phyloP scores from a whole-genome alignment of 2,329 filamentous ascomycete genomes.

The Hymenoscyphus repandus region DNA sequence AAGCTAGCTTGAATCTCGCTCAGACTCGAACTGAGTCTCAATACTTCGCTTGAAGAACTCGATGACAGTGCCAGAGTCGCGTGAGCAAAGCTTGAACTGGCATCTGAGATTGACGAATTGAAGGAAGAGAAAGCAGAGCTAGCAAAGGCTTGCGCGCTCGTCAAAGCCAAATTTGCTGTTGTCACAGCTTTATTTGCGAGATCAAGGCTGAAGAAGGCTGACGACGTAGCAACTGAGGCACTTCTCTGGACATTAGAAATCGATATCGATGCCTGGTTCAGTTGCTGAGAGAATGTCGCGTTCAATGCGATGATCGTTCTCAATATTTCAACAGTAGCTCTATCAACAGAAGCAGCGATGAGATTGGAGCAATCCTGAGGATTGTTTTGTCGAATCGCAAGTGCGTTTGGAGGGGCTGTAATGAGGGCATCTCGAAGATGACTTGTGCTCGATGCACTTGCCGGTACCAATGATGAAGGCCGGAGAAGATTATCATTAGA shows the following conservation, averaged over 20 bases:
- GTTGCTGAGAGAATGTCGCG: slow-evolving; percentile 19
- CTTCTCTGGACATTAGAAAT: slow-evolving; percentile 12
- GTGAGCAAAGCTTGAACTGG: too few relatives aligned
- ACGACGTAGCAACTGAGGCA: slow-evolving; percentile 13
- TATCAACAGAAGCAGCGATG: slow-evolving; percentile 16
- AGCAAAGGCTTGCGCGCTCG: slow-evolving; percentile 6
- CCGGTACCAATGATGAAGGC: neutral
- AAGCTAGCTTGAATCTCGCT: slow-evolving; percentile 11
- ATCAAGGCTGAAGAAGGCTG: slow-evolving; percentile 13
- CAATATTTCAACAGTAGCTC: slow-evolving; percentile 18
- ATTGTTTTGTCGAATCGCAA: slow-evolving; percentile 17
- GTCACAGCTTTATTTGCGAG: slow-evolving; percentile 10
- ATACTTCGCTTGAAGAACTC: slow-evolving; percentile 16
- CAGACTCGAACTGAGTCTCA: slow-evolving; percentile 14
- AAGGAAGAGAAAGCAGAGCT: too few relatives aligned
- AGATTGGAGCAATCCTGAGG: slow-evolving; percentile 15
- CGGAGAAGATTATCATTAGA: slow-evolving; percentile 10
- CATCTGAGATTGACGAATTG: too few relatives aligned
- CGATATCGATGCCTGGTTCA: too few relatives aligned
- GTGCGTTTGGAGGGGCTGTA: slow-evolving; percentile 8
- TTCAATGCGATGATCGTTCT: slow-evolving; percentile 20
- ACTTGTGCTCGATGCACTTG: neutral
- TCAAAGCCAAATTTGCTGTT: slow-evolving; percentile 9
- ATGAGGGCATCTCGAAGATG: slow-evolving; percentile 9
- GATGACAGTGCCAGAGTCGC: slow-evolving; percentile 12